Evolutionary conservation across 2,329 filamentous ascomycete genomes (phyloP).

Genomic region (Diaporthe ilicicola): DNA sequence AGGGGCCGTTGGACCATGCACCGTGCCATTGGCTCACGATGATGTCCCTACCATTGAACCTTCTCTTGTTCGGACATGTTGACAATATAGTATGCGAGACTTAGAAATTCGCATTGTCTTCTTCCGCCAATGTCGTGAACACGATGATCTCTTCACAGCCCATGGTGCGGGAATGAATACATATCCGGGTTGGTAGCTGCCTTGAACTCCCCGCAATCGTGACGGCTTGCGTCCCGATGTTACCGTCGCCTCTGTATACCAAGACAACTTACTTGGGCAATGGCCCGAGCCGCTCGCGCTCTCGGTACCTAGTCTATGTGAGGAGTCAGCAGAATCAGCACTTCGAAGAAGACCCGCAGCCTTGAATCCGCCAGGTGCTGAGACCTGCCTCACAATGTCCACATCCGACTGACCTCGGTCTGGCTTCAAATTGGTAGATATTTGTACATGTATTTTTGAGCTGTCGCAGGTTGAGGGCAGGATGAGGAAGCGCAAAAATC

Average conservation of each 20-base stretch:
- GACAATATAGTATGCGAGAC: neutral
- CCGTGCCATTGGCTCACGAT: neutral
- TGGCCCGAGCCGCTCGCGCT: neutral
- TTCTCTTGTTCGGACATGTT: neutral
- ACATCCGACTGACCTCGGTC: too few relatives aligned
- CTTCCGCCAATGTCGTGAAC: slow-evolving; percentile 15
- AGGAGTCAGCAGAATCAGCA: neutral
- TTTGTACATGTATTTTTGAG: neutral
- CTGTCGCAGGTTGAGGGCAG: too few relatives aligned
- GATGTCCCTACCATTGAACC: neutral
- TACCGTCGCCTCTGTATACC: neutral
- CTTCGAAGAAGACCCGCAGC: neutral
- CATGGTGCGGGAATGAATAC: neutral
- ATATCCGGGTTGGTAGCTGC: neutral
- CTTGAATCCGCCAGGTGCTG: neutral
- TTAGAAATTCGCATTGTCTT: neutral
- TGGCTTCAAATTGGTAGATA: neutral
- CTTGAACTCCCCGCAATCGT: slow-evolving; percentile 2
- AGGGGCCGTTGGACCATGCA: neutral
- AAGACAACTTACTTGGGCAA: neutral
- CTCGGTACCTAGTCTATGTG: neutral
- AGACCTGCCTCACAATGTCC: neutral
- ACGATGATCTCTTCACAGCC: neutral
- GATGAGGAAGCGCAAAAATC: neutral
- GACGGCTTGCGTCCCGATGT: slow-evolving; percentile 12